A percentile compares a stretch with the other conserved stretches of the same genome.
Conservation (phyloP, 2,329 filamentous ascomycete species). For the Ophiosphaerella narmari region DNA sequence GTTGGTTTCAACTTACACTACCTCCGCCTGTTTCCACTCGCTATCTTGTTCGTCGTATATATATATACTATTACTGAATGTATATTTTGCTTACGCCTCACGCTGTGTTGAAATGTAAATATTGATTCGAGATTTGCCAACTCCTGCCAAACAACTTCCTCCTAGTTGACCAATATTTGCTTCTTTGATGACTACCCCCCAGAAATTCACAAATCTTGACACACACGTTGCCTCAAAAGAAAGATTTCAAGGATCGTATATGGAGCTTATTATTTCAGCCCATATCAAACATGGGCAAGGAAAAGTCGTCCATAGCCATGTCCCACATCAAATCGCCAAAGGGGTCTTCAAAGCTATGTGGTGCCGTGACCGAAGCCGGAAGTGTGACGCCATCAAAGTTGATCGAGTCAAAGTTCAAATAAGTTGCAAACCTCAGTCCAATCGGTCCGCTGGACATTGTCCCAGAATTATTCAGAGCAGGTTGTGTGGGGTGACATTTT, state of each 20-base stretch:
- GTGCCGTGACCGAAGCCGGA: background rate
- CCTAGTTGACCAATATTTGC: no score
- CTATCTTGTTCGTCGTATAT: no score
- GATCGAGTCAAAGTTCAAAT: conserved; percentile 19
- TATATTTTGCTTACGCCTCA: no score
- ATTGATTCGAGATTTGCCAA: no score
- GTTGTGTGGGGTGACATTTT: background rate
- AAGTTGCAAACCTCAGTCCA: conserved; percentile 8
- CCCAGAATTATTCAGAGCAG: background rate
- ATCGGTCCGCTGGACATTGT: background rate
- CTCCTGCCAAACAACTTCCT: no score
- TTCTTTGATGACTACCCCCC: no score
- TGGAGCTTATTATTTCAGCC: background rate
- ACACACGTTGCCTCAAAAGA: no score
- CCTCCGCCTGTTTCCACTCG: no score
- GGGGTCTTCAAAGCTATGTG: conserved; percentile 1
- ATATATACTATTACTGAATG: no score
- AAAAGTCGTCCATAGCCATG: conserved; percentile 28
- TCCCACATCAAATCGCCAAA: conserved; percentile 27
- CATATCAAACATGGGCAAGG: conserved; percentile 7
- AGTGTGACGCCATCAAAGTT: conserved; percentile 22
- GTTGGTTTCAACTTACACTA: no score
- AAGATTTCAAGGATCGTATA: background rate
- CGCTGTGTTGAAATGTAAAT: no score
- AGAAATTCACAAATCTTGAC: no score